These are phyloP conservation scores for Ophiostoma sp. DNA, from an alignment of 2,329 filamentous ascomycete species.

Conservation along the genomic window DNA sequence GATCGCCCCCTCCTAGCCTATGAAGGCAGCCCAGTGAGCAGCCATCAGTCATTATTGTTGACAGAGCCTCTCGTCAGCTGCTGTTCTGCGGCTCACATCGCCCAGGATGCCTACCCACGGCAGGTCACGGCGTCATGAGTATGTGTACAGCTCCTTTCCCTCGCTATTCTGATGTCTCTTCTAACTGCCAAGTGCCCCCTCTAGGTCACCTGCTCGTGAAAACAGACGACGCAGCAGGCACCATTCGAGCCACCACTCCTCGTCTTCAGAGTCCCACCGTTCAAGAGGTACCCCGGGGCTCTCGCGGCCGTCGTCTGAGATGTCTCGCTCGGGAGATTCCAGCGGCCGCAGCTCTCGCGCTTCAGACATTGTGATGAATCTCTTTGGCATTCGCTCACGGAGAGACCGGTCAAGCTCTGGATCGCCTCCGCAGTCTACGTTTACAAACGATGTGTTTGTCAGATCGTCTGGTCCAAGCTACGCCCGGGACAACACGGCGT, in stretches of 20 bases:
- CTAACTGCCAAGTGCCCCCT: background rate
- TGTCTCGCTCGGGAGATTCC: background rate
- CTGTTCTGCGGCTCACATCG: background rate
- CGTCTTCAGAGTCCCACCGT: background rate
- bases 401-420: slow-evolving; percentile 5
- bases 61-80: background rate
- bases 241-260: background rate
- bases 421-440: background rate
- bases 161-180: background rate
- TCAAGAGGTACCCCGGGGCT: background rate
- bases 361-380: slow-evolving; percentile 15
- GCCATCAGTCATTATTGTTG: background rate
- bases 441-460: slow-evolving; percentile 1
- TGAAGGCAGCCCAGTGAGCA: background rate
- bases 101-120: slow-evolving; percentile 10
- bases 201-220: background rate
- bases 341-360: slow-evolving; percentile 15
- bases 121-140: slow-evolving; percentile 17
- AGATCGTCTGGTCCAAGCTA: background rate
- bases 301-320: background rate
- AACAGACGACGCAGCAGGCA: background rate
- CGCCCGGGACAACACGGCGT: background rate
- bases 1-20: background rate
- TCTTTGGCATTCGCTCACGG: slow-evolving; percentile 21
- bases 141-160: background rate